phyloP scores from a whole-genome alignment of 371 early-diverging fungal species.

The Batkoa obscura region DNA sequence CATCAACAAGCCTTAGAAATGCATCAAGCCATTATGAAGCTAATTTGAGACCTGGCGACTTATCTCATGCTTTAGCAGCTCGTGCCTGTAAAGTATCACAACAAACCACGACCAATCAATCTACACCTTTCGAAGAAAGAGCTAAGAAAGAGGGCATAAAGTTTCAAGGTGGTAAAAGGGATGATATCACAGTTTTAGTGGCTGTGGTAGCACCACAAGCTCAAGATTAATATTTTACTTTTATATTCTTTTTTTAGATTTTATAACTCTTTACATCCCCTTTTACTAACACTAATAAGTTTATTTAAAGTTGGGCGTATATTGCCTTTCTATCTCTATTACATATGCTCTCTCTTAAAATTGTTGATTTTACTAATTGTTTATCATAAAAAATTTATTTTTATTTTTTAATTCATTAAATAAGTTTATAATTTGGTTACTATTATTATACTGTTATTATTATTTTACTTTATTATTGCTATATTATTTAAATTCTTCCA shows the following conservation, averaged over 20 bases:
- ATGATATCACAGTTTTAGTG: constrained; percentile 65
- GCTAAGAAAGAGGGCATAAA: constrained; percentile 56
- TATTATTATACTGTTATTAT: too few relatives aligned
- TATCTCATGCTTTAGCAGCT: constrained; percentile 56
- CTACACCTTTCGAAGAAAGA: constrained; percentile 73
- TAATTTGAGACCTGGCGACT: constrained; percentile 31
- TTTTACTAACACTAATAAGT: too few relatives aligned
- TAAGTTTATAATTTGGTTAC: too few relatives aligned
- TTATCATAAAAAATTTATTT: too few relatives aligned
- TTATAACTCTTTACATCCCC: too few relatives aligned
- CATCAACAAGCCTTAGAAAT: constrained; percentile 16
- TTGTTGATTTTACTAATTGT: too few relatives aligned
- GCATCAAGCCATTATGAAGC: constrained; percentile 1
- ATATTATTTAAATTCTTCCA: too few relatives aligned
- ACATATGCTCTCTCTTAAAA: too few relatives aligned
- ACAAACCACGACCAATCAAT: constrained; percentile 34
- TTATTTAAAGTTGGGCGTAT: too few relatives aligned
- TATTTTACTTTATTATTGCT: too few relatives aligned
- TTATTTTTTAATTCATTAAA: too few relatives aligned
- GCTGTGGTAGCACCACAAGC: constrained; percentile 21
- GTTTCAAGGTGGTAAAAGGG: constrained; percentile 61
- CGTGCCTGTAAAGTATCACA: constrained; percentile 61
- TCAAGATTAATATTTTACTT: not conserved
- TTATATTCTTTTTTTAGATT: not conserved
- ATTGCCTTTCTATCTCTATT: too few relatives aligned